Conservation (phyloP, 78 protist species). For the Dictyostelium firmibasis region DNA sequence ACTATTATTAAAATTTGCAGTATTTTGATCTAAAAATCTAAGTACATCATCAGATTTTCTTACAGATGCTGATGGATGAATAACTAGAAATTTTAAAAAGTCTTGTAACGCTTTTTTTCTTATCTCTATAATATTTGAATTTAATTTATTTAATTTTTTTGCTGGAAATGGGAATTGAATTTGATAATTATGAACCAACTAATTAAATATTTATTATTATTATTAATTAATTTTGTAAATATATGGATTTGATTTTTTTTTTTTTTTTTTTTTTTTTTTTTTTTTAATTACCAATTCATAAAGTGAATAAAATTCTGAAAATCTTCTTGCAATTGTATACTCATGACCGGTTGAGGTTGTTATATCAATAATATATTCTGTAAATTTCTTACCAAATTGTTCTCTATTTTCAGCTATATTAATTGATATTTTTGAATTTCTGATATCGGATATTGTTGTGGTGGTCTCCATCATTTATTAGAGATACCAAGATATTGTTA, state of each 20-base stretch:
- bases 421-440: neutral
- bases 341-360: conserved; percentile 29
- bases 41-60: conserved; percentile 39
- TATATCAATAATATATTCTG: conserved; percentile 64
- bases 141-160: conserved; percentile 52
- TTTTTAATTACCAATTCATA: conserved; percentile 27
- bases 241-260: too few species aligned
- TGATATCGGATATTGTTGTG: neutral
- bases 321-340: conserved; percentile 70
- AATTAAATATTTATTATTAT: too few species aligned
- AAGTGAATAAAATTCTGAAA: conserved; percentile 39
- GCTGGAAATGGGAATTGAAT: conserved; percentile 67
- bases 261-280: neutral
- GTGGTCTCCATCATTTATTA: neutral
- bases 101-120: conserved; percentile 51
- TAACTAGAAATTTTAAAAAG: conserved; percentile 20
- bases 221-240: neutral
- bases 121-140: neutral
- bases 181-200: conserved; percentile 61
- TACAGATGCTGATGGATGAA: neutral
- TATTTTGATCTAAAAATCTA: conserved; percentile 49
- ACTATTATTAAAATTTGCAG: conserved; percentile 56
- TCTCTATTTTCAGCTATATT: conserved; percentile 15
- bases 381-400: conserved; percentile 40
- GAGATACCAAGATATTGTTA: neutral